Evolutionary conservation across 1,139 yeast species (phyloP).

Genomic region (Saccharomyces hybrid): DNA sequence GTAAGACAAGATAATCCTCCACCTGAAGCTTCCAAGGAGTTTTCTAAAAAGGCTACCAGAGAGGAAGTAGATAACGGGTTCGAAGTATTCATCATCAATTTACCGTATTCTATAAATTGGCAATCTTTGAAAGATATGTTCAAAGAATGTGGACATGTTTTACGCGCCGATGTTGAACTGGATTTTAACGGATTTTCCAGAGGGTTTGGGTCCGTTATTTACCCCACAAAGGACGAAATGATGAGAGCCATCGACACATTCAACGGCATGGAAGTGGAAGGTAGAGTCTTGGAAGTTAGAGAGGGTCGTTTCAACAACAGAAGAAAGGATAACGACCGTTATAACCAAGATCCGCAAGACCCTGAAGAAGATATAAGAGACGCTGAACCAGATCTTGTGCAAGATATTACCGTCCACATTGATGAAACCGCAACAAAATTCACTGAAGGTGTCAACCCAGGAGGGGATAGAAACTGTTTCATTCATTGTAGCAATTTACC

Average conservation of each 20-base stretch:
- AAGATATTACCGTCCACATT: conserved; percentile 3
- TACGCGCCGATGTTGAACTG: conserved; percentile 70
- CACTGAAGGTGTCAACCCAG: conserved; percentile 22
- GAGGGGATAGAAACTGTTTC: conserved; percentile 56
- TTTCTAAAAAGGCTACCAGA: conserved; percentile 13
- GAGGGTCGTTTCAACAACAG: conserved; percentile 42
- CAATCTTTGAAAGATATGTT: conserved; percentile 80
- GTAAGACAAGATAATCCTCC: conserved; percentile 82
- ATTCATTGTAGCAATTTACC: conserved; percentile 78
- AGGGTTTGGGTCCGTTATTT: conserved; percentile 78
- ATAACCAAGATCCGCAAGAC: conserved; percentile 10
- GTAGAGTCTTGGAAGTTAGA: conserved; percentile 63
- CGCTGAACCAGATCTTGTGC: conserved; percentile 14
- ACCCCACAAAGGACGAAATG: conserved; percentile 53
- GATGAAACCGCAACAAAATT: conserved; percentile 10
- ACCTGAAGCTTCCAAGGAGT: conserved; percentile 35
- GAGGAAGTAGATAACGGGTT: conserved; percentile 36
- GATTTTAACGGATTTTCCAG: conserved; percentile 70
- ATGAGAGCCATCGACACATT: conserved; percentile 52
- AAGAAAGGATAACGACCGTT: conserved; percentile 9
- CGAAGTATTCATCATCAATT: conserved; percentile 74
- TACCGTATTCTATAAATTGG: conserved; percentile 79
- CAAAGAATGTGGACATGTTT: conserved; percentile 66
- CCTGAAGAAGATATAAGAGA: conserved; percentile 12
- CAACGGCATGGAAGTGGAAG: conserved; percentile 62